phyloP scores from a whole-genome alignment of 768 basidiomycete species.

The Trametes elegans region DNA sequence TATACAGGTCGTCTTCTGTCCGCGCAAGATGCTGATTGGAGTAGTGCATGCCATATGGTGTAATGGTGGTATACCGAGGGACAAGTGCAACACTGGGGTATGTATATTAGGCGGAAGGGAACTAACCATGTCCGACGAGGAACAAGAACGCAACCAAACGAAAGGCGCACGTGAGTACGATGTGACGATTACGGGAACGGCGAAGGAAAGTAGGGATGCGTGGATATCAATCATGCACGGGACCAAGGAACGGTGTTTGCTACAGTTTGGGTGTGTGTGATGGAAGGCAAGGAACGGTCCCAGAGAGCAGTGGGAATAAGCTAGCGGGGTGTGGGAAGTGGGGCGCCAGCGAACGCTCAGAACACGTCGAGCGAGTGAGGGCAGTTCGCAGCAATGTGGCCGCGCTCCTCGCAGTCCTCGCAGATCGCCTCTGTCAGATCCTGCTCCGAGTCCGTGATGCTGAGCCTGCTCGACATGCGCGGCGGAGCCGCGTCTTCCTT shows the following conservation, averaged over 20 bases:
- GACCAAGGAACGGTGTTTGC: constrained; percentile 1
- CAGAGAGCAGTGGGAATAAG: neutral
- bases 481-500: constrained; percentile 47
- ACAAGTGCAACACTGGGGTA: constrained; percentile 9
- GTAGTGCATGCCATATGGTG: neutral
- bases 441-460: constrained; percentile 4
- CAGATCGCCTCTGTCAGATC: constrained; percentile 52
- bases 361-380: constrained; percentile 88
- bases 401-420: constrained; percentile 81
- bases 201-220: constrained; percentile 15
- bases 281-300: neutral
- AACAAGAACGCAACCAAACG: neutral
- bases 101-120: constrained; percentile 4
- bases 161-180: constrained; percentile 16
- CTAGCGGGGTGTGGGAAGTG: neutral
- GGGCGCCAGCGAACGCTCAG: constrained; percentile 38
- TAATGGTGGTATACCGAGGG: constrained; percentile 9
- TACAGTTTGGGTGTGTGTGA: constrained; percentile 7
- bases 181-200: constrained; percentile 10
- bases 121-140: constrained; percentile 2
- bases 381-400: constrained; percentile 74
- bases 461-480: constrained; percentile 21
- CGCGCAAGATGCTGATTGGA: too few species aligned
- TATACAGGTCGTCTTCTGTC: too few species aligned
- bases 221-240: neutral